A percentile compares a stretch with the other conserved stretches of the same genome.
Evolutionary conservation across 495 filamentous ascomycete species (phyloP).

Genomic region (Lepidopterella palustris): DNA sequence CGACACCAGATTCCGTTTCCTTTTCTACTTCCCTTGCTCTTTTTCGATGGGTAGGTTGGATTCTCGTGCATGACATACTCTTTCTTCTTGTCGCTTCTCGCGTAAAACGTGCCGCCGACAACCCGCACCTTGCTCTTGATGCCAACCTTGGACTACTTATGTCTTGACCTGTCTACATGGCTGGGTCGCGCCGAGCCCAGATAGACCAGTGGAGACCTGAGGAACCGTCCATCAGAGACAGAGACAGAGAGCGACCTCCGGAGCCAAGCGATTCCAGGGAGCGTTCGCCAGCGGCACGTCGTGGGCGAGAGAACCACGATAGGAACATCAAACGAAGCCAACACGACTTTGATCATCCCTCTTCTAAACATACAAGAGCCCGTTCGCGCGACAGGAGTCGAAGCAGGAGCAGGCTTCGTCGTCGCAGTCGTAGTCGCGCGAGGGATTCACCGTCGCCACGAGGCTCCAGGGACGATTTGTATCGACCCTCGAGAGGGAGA

Average conservation of each 20-base stretch:
- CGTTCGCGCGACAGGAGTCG: conserved; percentile 23
- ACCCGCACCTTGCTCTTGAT: conserved; percentile 26
- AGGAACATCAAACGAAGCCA: conserved; percentile 23
- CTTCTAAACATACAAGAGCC: conserved; percentile 18
- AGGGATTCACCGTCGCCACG: conserved; percentile 20
- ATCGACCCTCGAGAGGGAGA: conserved; percentile 26
- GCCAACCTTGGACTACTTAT: conserved; percentile 23
- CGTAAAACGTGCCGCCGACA: conserved; percentile 22
- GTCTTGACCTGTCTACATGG: conserved; percentile 33
- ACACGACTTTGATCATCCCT: conserved; percentile 18
- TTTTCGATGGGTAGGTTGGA: conserved; percentile 6
- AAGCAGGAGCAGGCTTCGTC: conserved; percentile 19
- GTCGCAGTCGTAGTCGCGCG: conserved; percentile 11
- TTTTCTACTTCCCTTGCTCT: conserved; percentile 6
- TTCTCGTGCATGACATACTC: conserved; percentile 8
- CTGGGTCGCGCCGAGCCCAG: conserved; percentile 29
- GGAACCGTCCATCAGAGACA: conserved; percentile 26
- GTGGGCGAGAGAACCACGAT: conserved; percentile 23
- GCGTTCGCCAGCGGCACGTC: conserved; percentile 27
- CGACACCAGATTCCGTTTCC: conserved; percentile 7
- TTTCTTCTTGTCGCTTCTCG: conserved; percentile 17
- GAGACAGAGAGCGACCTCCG: conserved; percentile 21
- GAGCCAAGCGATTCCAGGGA: conserved; percentile 16
- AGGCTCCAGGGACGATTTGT: conserved; percentile 21
- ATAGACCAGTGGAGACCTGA: conserved; percentile 36